Evolutionary conservation across 768 basidiomycete genomes (phyloP).

Genomic region (Suillus clintonianus): DNA sequence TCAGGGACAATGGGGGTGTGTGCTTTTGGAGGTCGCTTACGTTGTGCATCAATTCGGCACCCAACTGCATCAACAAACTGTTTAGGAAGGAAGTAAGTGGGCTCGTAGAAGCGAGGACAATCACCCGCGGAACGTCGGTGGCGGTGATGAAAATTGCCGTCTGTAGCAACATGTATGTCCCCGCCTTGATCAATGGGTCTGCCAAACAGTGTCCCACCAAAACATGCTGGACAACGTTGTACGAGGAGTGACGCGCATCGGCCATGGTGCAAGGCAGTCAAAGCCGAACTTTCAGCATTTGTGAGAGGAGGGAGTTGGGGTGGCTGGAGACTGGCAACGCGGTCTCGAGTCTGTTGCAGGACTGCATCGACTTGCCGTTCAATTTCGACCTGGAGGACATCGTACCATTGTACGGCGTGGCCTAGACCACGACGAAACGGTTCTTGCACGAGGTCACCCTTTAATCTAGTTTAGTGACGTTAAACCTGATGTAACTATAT

Average conservation of each 20-base stretch:
- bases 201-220: no score
- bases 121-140: background rate
- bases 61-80: no score
- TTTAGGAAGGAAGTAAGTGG: background rate
- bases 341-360: constrained; percentile 3
- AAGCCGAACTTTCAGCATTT: no score
- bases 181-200: no score
- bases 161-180: background rate
- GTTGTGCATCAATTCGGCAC: no score
- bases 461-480: background rate
- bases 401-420: constrained; percentile 31
- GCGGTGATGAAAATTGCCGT: background rate
- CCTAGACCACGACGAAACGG: constrained; percentile 31
- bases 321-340: no score
- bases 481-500: constrained; percentile 17
- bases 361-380: constrained; percentile 5
- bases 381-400: constrained; percentile 13
- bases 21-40: no score
- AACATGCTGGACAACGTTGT: no score
- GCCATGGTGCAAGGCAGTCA: no score
- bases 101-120: background rate
- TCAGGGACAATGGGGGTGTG: no score
- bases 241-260: no score
- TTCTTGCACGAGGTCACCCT: constrained; percentile 28
- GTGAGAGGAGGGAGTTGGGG: no score